Evolutionary conservation across 208 protist genomes (phyloP).

Genomic region (Leptomonas seymouri): DNA sequence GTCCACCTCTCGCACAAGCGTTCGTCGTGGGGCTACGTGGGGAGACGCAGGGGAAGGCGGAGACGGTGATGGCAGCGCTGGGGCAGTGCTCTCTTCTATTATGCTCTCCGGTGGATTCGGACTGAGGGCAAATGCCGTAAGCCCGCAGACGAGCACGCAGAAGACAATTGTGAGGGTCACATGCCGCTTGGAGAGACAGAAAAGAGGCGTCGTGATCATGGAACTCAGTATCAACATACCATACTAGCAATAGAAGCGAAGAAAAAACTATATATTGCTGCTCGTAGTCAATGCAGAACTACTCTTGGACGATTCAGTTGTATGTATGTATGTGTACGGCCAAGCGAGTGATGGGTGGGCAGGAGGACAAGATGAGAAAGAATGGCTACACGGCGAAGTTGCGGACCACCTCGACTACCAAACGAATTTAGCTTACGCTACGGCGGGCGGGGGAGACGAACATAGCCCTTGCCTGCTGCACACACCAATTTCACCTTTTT

Average conservation of each 20-base stretch:
- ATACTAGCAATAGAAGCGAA: neutral
- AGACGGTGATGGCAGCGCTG: neutral
- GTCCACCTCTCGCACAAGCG: slow-evolving; percentile 14
- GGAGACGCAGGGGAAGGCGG: neutral
- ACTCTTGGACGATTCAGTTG: too few relatives aligned
- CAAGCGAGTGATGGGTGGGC: too few relatives aligned
- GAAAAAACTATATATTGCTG: neutral
- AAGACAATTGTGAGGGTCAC: neutral
- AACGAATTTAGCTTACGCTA: too few relatives aligned
- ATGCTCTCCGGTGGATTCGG: neutral
- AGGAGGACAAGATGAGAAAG: too few relatives aligned
- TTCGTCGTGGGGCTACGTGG: neutral
- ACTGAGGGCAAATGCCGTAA: neutral
- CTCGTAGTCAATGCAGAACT: neutral
- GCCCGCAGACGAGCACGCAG: neutral
- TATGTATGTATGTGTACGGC: too few relatives aligned
- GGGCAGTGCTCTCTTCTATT: neutral
- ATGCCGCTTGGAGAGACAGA: neutral
- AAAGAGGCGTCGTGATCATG: too few relatives aligned
- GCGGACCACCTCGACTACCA: too few relatives aligned
- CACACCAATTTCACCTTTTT: too few relatives aligned
- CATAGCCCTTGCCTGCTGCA: too few relatives aligned
- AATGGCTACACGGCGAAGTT: too few relatives aligned
- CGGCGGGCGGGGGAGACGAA: too few relatives aligned
- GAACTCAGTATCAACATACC: too few relatives aligned